Evolutionary conservation across 106 monocot genomes (phyloP), one percentile per base, ranked within the genome.

Genomic region (Triglochin maritima): DNA sequence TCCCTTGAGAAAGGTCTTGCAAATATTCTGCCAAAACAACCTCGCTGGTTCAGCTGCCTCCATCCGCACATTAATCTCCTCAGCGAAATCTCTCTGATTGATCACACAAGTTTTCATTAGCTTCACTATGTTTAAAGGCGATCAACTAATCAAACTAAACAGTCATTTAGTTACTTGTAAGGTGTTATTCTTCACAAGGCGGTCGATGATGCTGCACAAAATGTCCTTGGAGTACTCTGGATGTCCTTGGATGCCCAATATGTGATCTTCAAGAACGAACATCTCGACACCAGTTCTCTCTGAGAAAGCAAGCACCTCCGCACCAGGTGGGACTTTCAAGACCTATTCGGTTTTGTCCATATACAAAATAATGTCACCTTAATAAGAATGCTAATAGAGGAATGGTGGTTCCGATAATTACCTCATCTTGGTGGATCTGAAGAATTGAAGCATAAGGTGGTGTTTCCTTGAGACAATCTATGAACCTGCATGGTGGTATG

Each of bases 211-310:
- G 59, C 80, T 78, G 14, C 29, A 53, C 50, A 93, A 62, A 45
- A 93, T 93, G 67, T 89, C 93, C 49, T 84, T 82, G 2, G 84
- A 77, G 66, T 89, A 94, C 57, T 89, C 89, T 2, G 93, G 93
- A 55, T 94, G 93, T 1, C 93, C 93, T 73, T 89, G 93, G 47
- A 94, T 81, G 63, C 93, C 93, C 15, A 94, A 10, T 16, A 84
- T 64, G 72, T 86, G 80, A 12, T 86, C 84, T 42, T 74, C 82
- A 13, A 80, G 17, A 51, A 57, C 53, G 53, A 84, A 94, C 65
- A 84, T 84, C 71, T 93, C 93, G 9, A 93, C 84, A 4, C 75
- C 71, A 0, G 84, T 79, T 60, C 77, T 89, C 70, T 86, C 76
- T 9, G 93, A 89, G 63, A 48, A 82, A 14, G 86, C 93, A 12